phyloP scores from a whole-genome alignment of 2,329 filamentous ascomycete genomes.

The Teratosphaeria destructans region DNA sequence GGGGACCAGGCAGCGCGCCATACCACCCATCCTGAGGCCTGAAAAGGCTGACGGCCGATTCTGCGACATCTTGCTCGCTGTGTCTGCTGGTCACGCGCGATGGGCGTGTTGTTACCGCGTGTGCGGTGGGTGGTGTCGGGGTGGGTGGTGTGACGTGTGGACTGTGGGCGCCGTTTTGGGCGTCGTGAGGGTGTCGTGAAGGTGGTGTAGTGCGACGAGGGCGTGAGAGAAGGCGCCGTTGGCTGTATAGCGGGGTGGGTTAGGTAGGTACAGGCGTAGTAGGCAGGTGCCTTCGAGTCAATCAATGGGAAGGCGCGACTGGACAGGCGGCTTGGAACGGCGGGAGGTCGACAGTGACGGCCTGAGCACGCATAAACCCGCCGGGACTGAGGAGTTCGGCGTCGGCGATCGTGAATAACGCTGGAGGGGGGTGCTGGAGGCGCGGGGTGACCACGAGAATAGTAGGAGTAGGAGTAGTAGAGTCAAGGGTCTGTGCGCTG shows the following conservation, averaged over 20 bases:
- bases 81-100: conserved; percentile 9
- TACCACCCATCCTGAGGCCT: conserved; percentile 93
- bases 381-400: not conserved
- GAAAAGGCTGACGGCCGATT: conserved; percentile 84
- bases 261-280: not conserved
- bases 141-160: conserved; percentile 34
- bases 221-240: not conserved
- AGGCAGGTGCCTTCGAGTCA: not conserved
- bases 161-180: conserved; percentile 33
- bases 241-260: too few species aligned
- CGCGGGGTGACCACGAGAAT: not conserved
- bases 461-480: not conserved
- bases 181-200: conserved; percentile 31
- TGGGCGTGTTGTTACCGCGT: conserved; percentile 28
- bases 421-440: not conserved
- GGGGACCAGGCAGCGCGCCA: conserved; percentile 30
- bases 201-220: not conserved
- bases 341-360: not conserved
- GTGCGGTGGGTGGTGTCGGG: conserved; percentile 33
- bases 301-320: not conserved
- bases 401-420: not conserved
- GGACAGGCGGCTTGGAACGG: not conserved
- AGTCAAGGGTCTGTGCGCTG: not conserved
- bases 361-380: not conserved
- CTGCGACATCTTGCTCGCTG: conserved; percentile 60